Evolutionary conservation across 352 stramenopile genomes (phyloP), one percentile per base, ranked within the genome.

Genomic region (Globisporangium megalacanthum): DNA sequence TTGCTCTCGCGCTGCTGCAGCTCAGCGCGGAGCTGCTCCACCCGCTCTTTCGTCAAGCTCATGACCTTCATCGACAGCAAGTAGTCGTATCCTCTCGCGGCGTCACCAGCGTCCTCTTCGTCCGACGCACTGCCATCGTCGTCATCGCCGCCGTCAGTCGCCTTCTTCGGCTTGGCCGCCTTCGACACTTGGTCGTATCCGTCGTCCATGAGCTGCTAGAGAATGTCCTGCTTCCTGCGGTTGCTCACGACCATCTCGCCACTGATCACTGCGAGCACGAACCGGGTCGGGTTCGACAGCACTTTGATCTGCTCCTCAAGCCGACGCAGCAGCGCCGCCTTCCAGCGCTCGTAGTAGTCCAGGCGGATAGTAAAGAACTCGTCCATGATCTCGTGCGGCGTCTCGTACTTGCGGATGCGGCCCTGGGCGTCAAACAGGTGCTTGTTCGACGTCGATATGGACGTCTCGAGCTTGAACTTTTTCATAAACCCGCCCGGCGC

Each of bases 381-480:
- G 10, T 98, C 78, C 41, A 98, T 73, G 39, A 99, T 97, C 54
- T 97, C 74, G 61, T 97, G 69, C 13, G 95, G 85, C n/a, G 70
- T 93, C 1, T 95, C 75, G 64, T 98, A 99, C 64, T 97, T 97
- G 66, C 88, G 86, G 65, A 99, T 98, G 46, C 74, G 75, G 10
- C 92, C 92, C 1, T 83, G 44, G 7, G 70, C 60, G 59, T 98
- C 89, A 70, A 99, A 99, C 8, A 98, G 79, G 62, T 99, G 89
- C 96, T 99, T 99, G 69, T 99, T 99, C 13, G 86, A 97, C 3
- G 90, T 98, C 10, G 79, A 95, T 37, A 99, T 74, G 14, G 83
- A 93, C 9, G 83, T 89, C 54, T 97, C 91, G 4, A 99, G 88
- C 66, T 97, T 98, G 62, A 99, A 98, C 58, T 91, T 91, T 72